Evolutionary conservation across 768 basidiomycete species (phyloP), one percentile per base, ranked within the genome.

Genomic region (Termitomyces sp.): DNA sequence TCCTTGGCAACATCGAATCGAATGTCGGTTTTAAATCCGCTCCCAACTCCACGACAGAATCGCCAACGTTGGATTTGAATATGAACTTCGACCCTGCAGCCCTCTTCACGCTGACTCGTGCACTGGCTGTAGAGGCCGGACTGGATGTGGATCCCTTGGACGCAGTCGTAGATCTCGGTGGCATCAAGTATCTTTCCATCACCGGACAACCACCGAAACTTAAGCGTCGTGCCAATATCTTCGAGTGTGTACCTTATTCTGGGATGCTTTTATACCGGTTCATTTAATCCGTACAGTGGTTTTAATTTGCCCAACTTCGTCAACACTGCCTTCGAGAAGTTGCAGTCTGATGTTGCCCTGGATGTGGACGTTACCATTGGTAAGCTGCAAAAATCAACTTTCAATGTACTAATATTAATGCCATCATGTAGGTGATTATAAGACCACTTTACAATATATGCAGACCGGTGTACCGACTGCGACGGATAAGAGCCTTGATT

Each of bases 71-170:
- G 57, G 71, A 83, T 57, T 70, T 89, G 53, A 71, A 82, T 62
- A 80, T 90, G 80, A 87, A 89, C 65, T 78, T 85, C 60, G 83
- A 89, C 60, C 86, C 87, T 19, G 68, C 81, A 9, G 71, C 79
- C n/a, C 72, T 91, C 37, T 90, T 91, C 68, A 86, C 87, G 0
- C 73, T 90, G 23, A 86, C 86, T 32, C 81, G 87, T n/a, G 73
- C 77, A 5, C 76, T 90, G 11, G 86, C 86, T 4, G 76, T 85
- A 12, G 76, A 85, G 54, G 87, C 86, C 10, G 84, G 86, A 1
- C 66, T 87, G 52, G 73, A 81, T 57, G 79, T 81, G 1, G 72
- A 76, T 5, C 86, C 86, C 27, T 69, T 90, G 61, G 89, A 91
- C 59, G 80, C 75, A 9, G 84, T 91, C 55, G 83, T 90, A 9